phyloP scores from a whole-genome alignment of 441 rosid species.

The Pelargonium australe region DNA sequence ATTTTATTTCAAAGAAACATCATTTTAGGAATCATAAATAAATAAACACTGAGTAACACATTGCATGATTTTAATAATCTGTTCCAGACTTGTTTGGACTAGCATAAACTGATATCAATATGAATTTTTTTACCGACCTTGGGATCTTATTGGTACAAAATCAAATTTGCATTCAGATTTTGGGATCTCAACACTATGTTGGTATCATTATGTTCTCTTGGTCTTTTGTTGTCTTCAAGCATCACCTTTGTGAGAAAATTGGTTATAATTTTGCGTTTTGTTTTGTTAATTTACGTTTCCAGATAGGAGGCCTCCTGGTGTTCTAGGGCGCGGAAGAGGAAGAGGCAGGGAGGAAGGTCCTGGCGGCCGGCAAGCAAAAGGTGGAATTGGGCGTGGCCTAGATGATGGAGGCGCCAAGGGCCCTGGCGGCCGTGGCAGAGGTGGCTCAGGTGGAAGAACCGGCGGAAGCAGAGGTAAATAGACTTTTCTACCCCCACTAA shows the following conservation, averaged over 20 bases:
- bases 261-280: not conserved
- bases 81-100: not conserved
- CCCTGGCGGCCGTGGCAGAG: slow-evolving; percentile 57
- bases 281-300: slow-evolving; percentile 5
- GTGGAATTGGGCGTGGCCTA: slow-evolving; percentile 62
- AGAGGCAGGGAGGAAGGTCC: slow-evolving; percentile 65
- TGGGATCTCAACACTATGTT: not conserved
- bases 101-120: not conserved
- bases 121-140: not conserved
- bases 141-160: not conserved
- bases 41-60: not conserved
- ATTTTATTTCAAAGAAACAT: not conserved
- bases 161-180: not conserved
- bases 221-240: not conserved
- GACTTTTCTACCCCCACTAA: not conserved
- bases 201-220: not conserved
- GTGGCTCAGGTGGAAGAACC: slow-evolving; percentile 45
- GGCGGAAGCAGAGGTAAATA: slow-evolving; percentile 49
- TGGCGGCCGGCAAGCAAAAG: slow-evolving; percentile 50
- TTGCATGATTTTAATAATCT: no score
- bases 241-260: not conserved
- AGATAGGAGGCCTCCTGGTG: slow-evolving; percentile 74
- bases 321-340: slow-evolving; percentile 64
- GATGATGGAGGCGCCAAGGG: slow-evolving; percentile 58
- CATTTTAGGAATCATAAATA: not conserved